These are phyloP conservation scores for Trametes elegans DNA, from an alignment of 768 basidiomycete species.

Conservation along the genomic window DNA sequence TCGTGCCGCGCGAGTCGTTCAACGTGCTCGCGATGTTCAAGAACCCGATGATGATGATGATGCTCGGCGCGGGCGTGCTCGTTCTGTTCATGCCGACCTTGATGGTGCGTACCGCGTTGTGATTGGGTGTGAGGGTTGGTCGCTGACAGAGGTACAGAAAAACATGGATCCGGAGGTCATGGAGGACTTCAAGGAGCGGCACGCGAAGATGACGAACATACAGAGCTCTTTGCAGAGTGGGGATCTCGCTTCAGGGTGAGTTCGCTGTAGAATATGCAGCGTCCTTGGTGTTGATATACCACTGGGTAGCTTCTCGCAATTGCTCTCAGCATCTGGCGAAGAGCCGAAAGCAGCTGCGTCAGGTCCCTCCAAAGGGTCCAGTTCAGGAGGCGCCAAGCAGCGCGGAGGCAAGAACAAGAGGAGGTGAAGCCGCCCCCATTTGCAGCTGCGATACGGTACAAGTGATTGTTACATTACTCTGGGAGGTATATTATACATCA, in stretches of 20 bases:
- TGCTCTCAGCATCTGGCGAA: slow-evolving; percentile 39
- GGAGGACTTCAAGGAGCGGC: slow-evolving; percentile 61
- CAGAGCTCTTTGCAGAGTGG: slow-evolving; percentile 59
- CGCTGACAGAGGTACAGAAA: slow-evolving; percentile 46
- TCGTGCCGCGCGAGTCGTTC: slow-evolving; percentile 69
- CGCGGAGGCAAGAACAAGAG: slow-evolving; percentile 34
- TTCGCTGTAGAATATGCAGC: slow-evolving; percentile 2
- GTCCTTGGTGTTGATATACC: not conserved
- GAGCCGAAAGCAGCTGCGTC: slow-evolving; percentile 31
- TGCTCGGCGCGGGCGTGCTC: slow-evolving; percentile 64
- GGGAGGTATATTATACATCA: not conserved
- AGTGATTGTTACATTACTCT: slow-evolving; percentile 5
- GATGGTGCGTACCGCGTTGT: slow-evolving; percentile 47
- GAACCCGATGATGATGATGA: slow-evolving; percentile 83
- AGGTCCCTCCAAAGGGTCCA: slow-evolving; percentile 16
- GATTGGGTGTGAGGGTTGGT: slow-evolving; percentile 41
- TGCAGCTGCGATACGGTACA: slow-evolving; percentile 5
- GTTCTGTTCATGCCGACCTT: slow-evolving; percentile 74
- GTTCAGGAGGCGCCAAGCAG: slow-evolving; percentile 22
- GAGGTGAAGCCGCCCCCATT: slow-evolving; percentile 24
- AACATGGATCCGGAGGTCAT: slow-evolving; percentile 70
- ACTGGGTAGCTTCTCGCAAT: slow-evolving; percentile 41
- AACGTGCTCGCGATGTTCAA: slow-evolving; percentile 73
- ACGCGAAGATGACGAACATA: slow-evolving; percentile 51
- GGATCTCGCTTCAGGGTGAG: slow-evolving; percentile 58